phyloP scores from a whole-genome alignment of 768 basidiomycete genomes.

The Suillus sp. region DNA sequence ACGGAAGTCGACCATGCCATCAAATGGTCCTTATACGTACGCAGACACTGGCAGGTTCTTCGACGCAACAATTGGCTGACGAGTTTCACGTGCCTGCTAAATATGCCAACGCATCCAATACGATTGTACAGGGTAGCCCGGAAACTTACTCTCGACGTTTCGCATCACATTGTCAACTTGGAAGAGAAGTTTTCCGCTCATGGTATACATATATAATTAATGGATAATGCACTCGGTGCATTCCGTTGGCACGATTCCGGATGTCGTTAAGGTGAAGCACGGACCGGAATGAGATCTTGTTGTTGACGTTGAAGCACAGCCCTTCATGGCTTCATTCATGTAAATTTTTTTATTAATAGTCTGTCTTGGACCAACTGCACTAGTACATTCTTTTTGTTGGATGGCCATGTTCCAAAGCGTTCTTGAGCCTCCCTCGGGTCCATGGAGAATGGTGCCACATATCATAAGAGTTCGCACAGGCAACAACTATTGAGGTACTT shows the following conservation, averaged over 20 bases:
- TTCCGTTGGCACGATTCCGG: constrained; percentile 73
- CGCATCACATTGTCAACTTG: constrained; percentile 71
- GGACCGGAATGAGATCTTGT: constrained; percentile 84
- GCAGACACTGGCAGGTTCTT: constrained; percentile 87
- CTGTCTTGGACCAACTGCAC: constrained; percentile 14
- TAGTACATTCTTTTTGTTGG: constrained; percentile 45
- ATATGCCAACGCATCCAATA: constrained; percentile 48
- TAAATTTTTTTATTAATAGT: constrained; percentile 41
- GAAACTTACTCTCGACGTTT: constrained; percentile 72
- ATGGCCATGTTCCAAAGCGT: constrained; percentile 85
- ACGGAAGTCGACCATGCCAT: constrained; percentile 73
- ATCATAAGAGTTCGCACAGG: not conserved
- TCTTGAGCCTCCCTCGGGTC: constrained; percentile 65
- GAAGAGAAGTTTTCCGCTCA: constrained; percentile 34
- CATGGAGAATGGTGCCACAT: constrained; percentile 58
- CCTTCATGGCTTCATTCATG: constrained; percentile 86
- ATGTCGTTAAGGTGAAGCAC: constrained; percentile 68
- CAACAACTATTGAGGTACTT: not conserved
- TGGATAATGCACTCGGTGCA: constrained; percentile 49
- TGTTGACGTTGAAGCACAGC: constrained; percentile 62
- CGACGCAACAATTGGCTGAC: constrained; percentile 87
- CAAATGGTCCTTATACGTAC: constrained; percentile 66
- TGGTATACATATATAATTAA: constrained; percentile 17
- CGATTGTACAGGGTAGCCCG: constrained; percentile 51
- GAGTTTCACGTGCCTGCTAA: constrained; percentile 65